Percentiles rank a stretch among this genome's conserved stretches.
phyloP scores from a whole-genome alignment of 2,329 filamentous ascomycete species.

The Cladobotryum protrusum region DNA sequence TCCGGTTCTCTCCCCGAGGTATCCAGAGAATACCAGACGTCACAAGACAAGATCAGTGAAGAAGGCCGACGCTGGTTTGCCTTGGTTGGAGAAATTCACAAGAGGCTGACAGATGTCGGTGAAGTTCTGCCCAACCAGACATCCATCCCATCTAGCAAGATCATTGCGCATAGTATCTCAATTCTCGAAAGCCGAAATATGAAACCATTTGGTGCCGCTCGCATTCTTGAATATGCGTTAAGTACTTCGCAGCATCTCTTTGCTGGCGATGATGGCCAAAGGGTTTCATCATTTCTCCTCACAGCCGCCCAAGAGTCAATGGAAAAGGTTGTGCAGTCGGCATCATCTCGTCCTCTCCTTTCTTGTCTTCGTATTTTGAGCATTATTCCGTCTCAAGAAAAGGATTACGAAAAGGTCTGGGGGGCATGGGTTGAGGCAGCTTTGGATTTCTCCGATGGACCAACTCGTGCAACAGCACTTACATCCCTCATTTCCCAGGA shows the following conservation, averaged over 20 bases:
- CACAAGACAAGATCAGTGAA: slow-evolving; percentile 62
- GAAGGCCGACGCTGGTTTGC: slow-evolving; percentile 64
- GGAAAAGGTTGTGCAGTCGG: slow-evolving; percentile 56
- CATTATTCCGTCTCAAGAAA: slow-evolving; percentile 31
- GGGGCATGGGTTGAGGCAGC: slow-evolving; percentile 36
- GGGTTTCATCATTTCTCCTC: slow-evolving; percentile 39
- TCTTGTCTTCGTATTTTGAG: slow-evolving; percentile 56
- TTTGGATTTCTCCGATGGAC: slow-evolving; percentile 25
- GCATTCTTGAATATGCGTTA: slow-evolving; percentile 35
- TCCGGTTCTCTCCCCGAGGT: slow-evolving; percentile 74
- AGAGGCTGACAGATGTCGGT: slow-evolving; percentile 19
- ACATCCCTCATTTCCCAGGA: slow-evolving; percentile 42
- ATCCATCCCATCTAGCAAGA: slow-evolving; percentile 21
- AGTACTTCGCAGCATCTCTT: slow-evolving; percentile 38
- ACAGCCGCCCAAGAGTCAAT: slow-evolving; percentile 51
- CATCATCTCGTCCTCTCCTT: slow-evolving; percentile 61
- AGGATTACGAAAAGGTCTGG: slow-evolving; percentile 39
- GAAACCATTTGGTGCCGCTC: slow-evolving; percentile 51
- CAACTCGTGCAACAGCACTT: slow-evolving; percentile 28
- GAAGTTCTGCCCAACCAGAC: slow-evolving; percentile 24
- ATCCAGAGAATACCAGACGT: slow-evolving; percentile 67
- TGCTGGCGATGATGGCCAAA: slow-evolving; percentile 20
- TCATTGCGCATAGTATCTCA: slow-evolving; percentile 31
- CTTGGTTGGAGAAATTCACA: slow-evolving; percentile 44
- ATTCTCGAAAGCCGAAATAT: slow-evolving; percentile 46